Evolutionary conservation across 1,139 yeast genomes (phyloP).

Genomic region (Martiniozyma asiatica): DNA sequence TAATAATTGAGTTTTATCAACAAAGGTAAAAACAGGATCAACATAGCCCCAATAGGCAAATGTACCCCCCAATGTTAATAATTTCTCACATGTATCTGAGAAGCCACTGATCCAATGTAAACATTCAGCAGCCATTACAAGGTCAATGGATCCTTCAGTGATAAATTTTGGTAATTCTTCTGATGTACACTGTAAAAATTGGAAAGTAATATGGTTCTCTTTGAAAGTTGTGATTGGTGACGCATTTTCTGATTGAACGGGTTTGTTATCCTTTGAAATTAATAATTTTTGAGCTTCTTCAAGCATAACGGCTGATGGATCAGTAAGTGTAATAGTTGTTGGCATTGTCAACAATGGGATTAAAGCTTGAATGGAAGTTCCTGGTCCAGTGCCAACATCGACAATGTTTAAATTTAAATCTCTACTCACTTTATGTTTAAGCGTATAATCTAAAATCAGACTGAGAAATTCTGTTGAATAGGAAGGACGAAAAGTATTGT

Average conservation of each 20-base stretch:
- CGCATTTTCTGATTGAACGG: constrained; percentile 42
- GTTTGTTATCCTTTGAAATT: constrained; percentile 1
- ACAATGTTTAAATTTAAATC: constrained; percentile 20
- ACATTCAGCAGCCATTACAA: constrained; percentile 68
- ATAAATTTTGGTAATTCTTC: constrained; percentile 6
- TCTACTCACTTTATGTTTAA: constrained; percentile 1
- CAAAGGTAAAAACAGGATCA: constrained; percentile 42
- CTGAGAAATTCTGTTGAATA: constrained; percentile 47
- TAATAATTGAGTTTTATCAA: constrained; percentile 11
- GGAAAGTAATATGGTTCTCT: background rate
- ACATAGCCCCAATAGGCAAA: constrained; percentile 72
- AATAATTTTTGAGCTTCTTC: constrained; percentile 17
- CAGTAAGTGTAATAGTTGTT: constrained; percentile 48
- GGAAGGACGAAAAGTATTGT: constrained; percentile 52
- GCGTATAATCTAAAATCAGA: constrained; percentile 26
- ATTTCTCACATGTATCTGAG: constrained; percentile 35
- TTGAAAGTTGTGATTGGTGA: constrained; percentile 8
- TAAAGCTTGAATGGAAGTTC: constrained; percentile 22
- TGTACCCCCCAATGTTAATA: constrained; percentile 49
- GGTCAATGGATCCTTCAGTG: constrained; percentile 28
- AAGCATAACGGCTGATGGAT: constrained; percentile 56
- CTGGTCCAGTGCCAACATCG: constrained; percentile 83
- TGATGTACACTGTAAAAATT: constrained; percentile 2
- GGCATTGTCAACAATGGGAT: constrained; percentile 3
- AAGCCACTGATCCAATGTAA: constrained; percentile 62